A percentile compares a stretch with the other conserved stretches of the same genome.
Conservation (phyloP, 2,329 filamentous ascomycete species). For the Chrysosporium queenslandicum region DNA sequence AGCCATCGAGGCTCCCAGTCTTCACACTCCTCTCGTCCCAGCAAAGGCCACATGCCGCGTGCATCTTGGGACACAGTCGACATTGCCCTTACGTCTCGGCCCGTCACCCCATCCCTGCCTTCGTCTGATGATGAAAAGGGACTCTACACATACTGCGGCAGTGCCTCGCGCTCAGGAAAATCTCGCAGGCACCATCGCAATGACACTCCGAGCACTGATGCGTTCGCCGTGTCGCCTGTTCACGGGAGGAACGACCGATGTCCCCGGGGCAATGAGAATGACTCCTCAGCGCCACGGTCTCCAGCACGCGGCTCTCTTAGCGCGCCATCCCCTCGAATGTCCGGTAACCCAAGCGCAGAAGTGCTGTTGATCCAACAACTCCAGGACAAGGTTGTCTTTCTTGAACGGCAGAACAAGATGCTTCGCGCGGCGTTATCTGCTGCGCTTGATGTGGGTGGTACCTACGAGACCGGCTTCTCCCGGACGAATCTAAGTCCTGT, state of each 20-base stretch:
- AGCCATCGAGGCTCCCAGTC: conserved; percentile 1
- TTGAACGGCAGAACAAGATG: conserved; percentile 36
- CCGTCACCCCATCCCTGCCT: conserved; percentile 29
- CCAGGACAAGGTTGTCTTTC: conserved; percentile 31
- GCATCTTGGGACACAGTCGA: conserved; percentile 7
- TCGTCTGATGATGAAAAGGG: conserved; percentile 34
- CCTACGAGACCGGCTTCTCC: not conserved
- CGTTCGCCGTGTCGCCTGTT: not conserved
- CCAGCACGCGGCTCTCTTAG: conserved; percentile 2
- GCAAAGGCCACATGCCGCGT: not conserved
- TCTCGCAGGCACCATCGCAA: not conserved
- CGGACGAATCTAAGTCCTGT: not conserved
- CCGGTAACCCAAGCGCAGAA: not conserved
- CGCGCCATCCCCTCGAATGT: not conserved
- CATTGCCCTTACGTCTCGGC: conserved; percentile 12
- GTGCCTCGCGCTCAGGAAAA: conserved; percentile 3
- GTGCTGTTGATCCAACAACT: conserved; percentile 21
- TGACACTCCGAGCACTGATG: not conserved
- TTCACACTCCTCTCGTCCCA: not conserved
- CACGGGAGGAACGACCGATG: not conserved
- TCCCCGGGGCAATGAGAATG: not conserved
- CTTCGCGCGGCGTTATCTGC: conserved; percentile 35
- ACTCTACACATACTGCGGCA: conserved; percentile 17
- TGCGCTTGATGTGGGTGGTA: conserved; percentile 31
- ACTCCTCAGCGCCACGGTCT: not conserved